These are phyloP conservation scores for Cenchrus americanus DNA, from an alignment of 176 grass and related monocot genomes.

Conservation along the genomic window DNA sequence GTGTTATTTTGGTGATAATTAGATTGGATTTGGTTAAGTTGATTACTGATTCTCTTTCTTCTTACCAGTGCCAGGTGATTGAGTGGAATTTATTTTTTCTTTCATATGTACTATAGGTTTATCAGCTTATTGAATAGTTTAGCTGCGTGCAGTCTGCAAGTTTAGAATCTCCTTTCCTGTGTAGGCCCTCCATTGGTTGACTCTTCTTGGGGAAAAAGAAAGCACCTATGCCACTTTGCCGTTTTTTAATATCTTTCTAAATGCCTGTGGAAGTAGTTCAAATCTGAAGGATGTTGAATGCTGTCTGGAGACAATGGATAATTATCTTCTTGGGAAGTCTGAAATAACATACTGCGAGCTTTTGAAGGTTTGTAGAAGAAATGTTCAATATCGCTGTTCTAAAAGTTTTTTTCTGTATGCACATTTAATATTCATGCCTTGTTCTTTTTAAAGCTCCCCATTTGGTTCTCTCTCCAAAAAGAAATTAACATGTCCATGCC, in stretches of 20 bases:
- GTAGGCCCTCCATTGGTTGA: slow-evolving; percentile 72
- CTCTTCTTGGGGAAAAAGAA: slow-evolving; percentile 66
- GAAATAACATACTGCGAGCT: slow-evolving; percentile 90
- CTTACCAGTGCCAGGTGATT: slow-evolving; percentile 17
- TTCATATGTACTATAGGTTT: slow-evolving; percentile 26
- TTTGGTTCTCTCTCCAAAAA: background rate
- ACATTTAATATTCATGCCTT: background rate
- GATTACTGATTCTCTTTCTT: slow-evolving; percentile 6
- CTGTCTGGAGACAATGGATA: slow-evolving; percentile 84
- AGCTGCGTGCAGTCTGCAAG: slow-evolving; percentile 26
- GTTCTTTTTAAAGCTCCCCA: slow-evolving; percentile 5
- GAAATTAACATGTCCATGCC: background rate
- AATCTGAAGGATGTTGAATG: slow-evolving; percentile 49
- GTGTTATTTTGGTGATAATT: slow-evolving; percentile 20
- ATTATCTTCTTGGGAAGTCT: slow-evolving; percentile 76
- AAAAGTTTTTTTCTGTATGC: slow-evolving; percentile 35
- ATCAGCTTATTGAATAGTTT: slow-evolving; percentile 21
- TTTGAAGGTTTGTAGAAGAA: slow-evolving; percentile 68
- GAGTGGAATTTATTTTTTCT: slow-evolving; percentile 1
- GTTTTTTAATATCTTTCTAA: slow-evolving; percentile 84
- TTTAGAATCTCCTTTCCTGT: slow-evolving; percentile 41
- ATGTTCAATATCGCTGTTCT: slow-evolving; percentile 19
- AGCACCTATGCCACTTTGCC: slow-evolving; percentile 42
- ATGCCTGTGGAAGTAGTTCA: slow-evolving; percentile 40
- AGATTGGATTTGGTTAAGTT: background rate